phyloP scores from a whole-genome alignment of 345 rosid genomes.

The Pistacia atlantica region DNA sequence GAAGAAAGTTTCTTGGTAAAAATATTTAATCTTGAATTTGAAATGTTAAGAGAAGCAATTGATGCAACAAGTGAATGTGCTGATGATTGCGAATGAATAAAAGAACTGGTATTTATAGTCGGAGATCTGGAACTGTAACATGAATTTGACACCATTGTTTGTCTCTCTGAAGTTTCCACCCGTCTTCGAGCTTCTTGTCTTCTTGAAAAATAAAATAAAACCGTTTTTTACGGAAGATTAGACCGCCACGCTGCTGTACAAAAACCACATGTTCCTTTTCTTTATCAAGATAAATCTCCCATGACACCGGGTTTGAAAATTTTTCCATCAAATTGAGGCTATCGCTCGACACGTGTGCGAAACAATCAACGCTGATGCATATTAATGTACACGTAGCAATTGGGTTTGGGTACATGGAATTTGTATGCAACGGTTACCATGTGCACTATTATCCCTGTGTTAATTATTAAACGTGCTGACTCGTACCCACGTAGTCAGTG shows the following conservation, averaged over 20 bases:
- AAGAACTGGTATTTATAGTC: conserved; percentile 53
- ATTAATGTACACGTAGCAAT: neutral
- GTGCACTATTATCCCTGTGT: no score
- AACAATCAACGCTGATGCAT: no score
- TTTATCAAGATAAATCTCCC: neutral
- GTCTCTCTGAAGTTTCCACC: neutral
- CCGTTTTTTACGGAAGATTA: conserved; percentile 15
- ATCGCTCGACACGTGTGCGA: neutral
- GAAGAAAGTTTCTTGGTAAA: conserved; percentile 10
- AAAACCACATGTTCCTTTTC: neutral
- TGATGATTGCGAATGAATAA: conserved; percentile 26
- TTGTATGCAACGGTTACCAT: neutral
- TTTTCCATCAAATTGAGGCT: neutral
- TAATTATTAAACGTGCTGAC: conserved; percentile 13
- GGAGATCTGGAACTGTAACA: conserved; percentile 31
- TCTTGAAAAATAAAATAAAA: neutral
- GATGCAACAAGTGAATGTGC: conserved; percentile 8
- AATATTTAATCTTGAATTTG: conserved; percentile 3
- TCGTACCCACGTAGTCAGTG: conserved; percentile 36
- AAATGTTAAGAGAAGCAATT: conserved; percentile 5
- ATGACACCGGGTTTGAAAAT: neutral
- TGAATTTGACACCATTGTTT: conserved; percentile 44
- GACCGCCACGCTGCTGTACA: conserved; percentile 37
- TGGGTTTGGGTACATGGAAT: neutral
- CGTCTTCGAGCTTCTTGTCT: neutral